A percentile compares a stretch with the other conserved stretches of the same genome.
Evolutionary conservation across 1,284 basidiomycete species (phyloP).

Genomic region (Ustilago nuda): DNA sequence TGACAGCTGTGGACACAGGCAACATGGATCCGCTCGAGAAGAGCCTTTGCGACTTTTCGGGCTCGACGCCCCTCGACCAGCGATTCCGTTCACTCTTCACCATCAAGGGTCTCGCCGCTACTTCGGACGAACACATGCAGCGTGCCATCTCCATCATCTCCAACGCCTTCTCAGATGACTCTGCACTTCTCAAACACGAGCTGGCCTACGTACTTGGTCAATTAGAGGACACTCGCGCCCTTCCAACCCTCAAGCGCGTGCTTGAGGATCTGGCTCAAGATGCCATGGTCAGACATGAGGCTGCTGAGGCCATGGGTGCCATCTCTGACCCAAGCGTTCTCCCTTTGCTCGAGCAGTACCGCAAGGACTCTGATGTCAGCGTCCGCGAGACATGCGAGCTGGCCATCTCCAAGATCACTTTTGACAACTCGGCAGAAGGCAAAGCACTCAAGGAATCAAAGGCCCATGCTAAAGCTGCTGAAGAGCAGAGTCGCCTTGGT

Average conservation of each 20-base stretch:
- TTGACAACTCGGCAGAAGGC: slow-evolving; percentile 76
- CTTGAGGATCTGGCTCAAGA: slow-evolving; percentile 81
- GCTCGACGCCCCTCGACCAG: slow-evolving; percentile 82
- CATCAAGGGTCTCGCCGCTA: slow-evolving; percentile 79
- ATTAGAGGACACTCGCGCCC: slow-evolving; percentile 79
- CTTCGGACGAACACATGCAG: slow-evolving; percentile 50
- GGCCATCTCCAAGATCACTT: slow-evolving; percentile 92
- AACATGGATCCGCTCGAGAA: slow-evolving; percentile 55
- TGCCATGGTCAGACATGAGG: slow-evolving; percentile 98
- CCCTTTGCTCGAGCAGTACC: slow-evolving; percentile 79
- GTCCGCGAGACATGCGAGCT: slow-evolving; percentile 98
- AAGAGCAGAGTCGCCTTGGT: slow-evolving; percentile 28
- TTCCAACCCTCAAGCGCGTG: slow-evolving; percentile 83
- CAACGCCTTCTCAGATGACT: slow-evolving; percentile 85
- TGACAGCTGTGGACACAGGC: slow-evolving; percentile 30
- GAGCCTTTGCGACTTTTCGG: slow-evolving; percentile 70
- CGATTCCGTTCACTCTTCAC: slow-evolving; percentile 94
- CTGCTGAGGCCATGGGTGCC: slow-evolving; percentile 97
- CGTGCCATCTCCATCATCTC: slow-evolving; percentile 84
- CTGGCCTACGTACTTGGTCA: slow-evolving; percentile 97
- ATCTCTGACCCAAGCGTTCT: slow-evolving; percentile 80
- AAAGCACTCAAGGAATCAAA: slow-evolving; percentile 62
- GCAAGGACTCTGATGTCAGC: slow-evolving; percentile 79
- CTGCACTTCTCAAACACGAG: slow-evolving; percentile 94
- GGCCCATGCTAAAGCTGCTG: slow-evolving; percentile 21